Percentiles rank a stretch among this genome's conserved stretches.
These are phyloP conservation scores for Botrytis paeoniae DNA, from an alignment of 2,329 filamentous ascomycete genomes.

Conservation along the genomic window DNA sequence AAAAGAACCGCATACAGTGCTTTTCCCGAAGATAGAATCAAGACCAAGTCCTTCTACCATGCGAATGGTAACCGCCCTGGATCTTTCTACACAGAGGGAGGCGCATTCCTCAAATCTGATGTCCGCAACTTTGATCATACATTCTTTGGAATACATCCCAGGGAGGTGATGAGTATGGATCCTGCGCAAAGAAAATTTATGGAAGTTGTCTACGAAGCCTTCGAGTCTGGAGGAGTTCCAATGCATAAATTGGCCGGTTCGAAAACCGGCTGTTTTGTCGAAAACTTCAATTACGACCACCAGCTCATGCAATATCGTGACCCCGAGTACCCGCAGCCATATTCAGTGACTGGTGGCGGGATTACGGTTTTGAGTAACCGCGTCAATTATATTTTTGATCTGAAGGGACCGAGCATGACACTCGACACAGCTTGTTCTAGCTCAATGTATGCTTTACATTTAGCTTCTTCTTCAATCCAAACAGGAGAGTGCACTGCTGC, in stretches of 20 bases:
- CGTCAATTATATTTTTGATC: constrained; percentile 5
- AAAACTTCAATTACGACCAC: constrained; percentile 19
- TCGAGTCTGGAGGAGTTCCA: not conserved
- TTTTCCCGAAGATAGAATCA: constrained; percentile 23
- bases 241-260: constrained; percentile 21
- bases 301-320: constrained; percentile 21
- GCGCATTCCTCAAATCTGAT: constrained; percentile 32
- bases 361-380: constrained; percentile 30
- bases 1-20: constrained; percentile 24
- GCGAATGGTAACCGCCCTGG: constrained; percentile 21
- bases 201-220: constrained; percentile 4
- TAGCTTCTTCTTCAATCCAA: constrained; percentile 43
- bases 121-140: constrained; percentile 24
- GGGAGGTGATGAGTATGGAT: not conserved
- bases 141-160: not conserved
- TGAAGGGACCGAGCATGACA: constrained; percentile 41
- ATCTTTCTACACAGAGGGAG: constrained; percentile 20
- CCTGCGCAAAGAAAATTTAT: constrained; percentile 9
- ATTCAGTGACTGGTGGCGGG: constrained; percentile 23
- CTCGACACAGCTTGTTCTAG: constrained; percentile 48
- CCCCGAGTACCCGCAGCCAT: constrained; percentile 31
- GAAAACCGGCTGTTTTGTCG: constrained; percentile 26
- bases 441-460: constrained; percentile 43
- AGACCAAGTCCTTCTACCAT: constrained; percentile 23
- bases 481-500: constrained; percentile 40